Conservation (phyloP, 2,329 filamentous ascomycete genomes). For the Ramichloridium luteum region DNA sequence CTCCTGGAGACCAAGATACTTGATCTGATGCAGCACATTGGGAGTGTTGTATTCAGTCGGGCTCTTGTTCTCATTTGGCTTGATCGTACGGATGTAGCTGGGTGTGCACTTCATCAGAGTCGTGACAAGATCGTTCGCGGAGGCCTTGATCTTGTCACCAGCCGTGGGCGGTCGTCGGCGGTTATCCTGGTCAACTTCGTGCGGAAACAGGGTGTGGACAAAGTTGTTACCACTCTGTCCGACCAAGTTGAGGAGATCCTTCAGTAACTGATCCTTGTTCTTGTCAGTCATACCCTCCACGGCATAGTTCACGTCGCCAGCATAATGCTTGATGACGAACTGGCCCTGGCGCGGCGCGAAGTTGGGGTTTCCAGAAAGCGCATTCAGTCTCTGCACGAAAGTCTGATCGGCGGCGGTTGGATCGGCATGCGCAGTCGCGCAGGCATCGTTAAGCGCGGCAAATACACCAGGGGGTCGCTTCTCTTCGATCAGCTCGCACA, state of each 20-base stretch:
- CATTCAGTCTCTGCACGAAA: constrained; percentile 86
- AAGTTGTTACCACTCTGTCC: constrained; percentile 74
- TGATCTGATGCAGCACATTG: constrained; percentile 96
- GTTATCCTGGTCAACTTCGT: constrained; percentile 92
- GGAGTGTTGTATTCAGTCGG: constrained; percentile 80
- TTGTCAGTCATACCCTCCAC: constrained; percentile 98
- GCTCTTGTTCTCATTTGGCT: constrained; percentile 98
- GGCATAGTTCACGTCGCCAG: constrained; percentile 88
- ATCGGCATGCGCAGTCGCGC: constrained; percentile 95
- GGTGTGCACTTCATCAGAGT: constrained; percentile 96
- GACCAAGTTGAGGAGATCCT: constrained; percentile 82
- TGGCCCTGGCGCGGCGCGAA: constrained; percentile 85
- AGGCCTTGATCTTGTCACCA: constrained; percentile 89
- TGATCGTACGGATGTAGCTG: constrained; percentile 97
- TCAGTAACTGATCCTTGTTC: constrained; percentile 95
- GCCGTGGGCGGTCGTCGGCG: constrained; percentile 86
- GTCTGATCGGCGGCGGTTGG: constrained; percentile 88
- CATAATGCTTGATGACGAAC: constrained; percentile 98
- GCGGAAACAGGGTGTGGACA: constrained; percentile 76
- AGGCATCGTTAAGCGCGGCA: constrained; percentile 92
- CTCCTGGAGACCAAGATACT: constrained; percentile 97
- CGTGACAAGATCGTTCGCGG: constrained; percentile 86
- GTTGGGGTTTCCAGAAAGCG: constrained; percentile 75
- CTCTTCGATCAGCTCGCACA: constrained; percentile 93
- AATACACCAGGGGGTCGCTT: constrained; percentile 83